Base-by-base conservation (phyloP, 2,329 filamentous ascomycete genomes). In the Massarina eburnea region DNA sequence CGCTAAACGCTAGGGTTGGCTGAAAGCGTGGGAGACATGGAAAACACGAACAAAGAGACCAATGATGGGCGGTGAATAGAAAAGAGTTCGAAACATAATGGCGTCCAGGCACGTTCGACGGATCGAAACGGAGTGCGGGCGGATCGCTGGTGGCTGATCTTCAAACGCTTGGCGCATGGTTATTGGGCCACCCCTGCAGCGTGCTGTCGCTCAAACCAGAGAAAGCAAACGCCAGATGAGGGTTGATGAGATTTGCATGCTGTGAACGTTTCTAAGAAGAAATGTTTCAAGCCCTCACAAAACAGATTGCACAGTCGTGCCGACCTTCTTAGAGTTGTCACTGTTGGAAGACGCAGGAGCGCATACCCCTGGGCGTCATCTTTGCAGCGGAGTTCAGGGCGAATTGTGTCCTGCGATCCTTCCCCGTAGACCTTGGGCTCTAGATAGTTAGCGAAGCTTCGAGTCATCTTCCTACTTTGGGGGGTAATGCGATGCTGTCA, bases 61-160 rank as follows among this genome's bases (percentile, higher is more conserved):
- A 52, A 56, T 54, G 6, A 26, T 10, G 27, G 7, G 10, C 10
- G 6, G 17, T n/a, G 15, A 26, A 32, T 15, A 26, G 39, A 21
- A 20, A 33, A 15, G 26, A 35, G 44, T 51, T 52, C 46, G 46
- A 54, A 57, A 47, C 44, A 36, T 34, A 47, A 45, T 24, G 38
- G 41, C 41, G 29, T 39, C 30, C 41, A 47, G 33, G 41, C 17
- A 43, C 34, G 30, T 36, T 47, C 38, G 30, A 51, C 53, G 52
- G 58, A 49, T 34, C 48, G 48, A 33, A 44, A 46, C 35, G 42
- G 30, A 19, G 19, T 32, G 34, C 55, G 53, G 46, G 52, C 58
- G 56, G 56, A 55, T 54, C 48, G 52, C 49, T 45, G 44, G 62
- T 63, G 62, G 64, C 64, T 64, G 62, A 61, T 60, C 55, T 49